Evolutionary conservation across 2,329 filamentous ascomycete genomes (phyloP), one percentile per base, ranked within the genome.

Genomic region (Sarocladium strictum): DNA sequence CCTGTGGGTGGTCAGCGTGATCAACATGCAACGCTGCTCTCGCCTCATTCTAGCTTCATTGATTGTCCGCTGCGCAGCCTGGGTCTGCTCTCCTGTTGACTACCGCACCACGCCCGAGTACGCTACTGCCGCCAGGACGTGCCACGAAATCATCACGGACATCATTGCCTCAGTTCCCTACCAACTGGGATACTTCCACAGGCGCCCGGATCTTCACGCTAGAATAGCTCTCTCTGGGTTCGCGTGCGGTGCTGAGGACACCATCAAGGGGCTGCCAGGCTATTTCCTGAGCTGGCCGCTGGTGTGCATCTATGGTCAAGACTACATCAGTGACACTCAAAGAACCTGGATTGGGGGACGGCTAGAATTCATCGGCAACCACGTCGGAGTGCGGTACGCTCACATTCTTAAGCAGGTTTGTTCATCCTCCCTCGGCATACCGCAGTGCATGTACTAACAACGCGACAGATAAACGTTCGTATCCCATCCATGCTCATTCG

Each of bases 61-160:
- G 15, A 75, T 79, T 35, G 77, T 85, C 12, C 77, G 83, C 6
- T 84, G 80, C 60, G 76, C 78, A 6, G 82, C 83, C 2, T 85
- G 81, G 81, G 71, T 80, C 23, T 81, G 79, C 63, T 72, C 76
- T 9, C 82, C 83, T 0, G 74, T 81, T 9, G 82, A 86, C 64
- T 85, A 84, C 62, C 73, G 81, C 40, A 84, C 81, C 1, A 85
- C 81, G 5, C 76, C 80, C 17, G 80, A 85, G 64, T 85, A 85
- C 59, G 79, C 79, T 11, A 75, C 76, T 0, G 77, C 79, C 3
- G 74, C 77, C 15, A 68, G 76, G 35, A 72, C 72, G 1, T 81
- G 75, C 53, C 71, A 72, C 37, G 76, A 81, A 45, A 73, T 72
- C 53, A 80, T 85, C 58, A 74, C 75, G 2, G 82, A 85, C 59